These are phyloP conservation scores for Mortierella alpina DNA, from an alignment of 192 early-diverging fungal genomes.

Conservation along the genomic window DNA sequence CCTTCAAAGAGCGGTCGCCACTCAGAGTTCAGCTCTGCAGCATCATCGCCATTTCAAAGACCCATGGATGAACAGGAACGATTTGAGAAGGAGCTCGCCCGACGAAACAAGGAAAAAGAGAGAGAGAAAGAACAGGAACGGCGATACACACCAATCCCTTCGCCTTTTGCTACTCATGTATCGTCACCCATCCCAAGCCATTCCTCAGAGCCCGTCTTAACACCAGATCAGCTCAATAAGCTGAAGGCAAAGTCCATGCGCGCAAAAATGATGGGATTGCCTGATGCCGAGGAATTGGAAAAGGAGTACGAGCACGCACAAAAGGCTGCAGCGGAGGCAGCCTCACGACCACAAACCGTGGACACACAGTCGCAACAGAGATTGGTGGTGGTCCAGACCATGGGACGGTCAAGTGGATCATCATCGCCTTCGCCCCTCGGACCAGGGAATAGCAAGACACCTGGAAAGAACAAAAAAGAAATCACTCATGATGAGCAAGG, in stretches of 20 bases:
- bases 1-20: slow-evolving; percentile 33
- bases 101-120: slow-evolving; percentile 31
- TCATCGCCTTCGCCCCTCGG: slow-evolving; percentile 30
- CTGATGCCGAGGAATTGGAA: slow-evolving; percentile 73
- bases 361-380: slow-evolving; percentile 25
- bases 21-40: slow-evolving; percentile 45
- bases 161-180: slow-evolving; percentile 49
- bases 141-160: slow-evolving; percentile 40
- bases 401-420: slow-evolving; percentile 42
- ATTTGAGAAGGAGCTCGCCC: slow-evolving; percentile 36
- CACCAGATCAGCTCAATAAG: slow-evolving; percentile 83
- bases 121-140: slow-evolving; percentile 39
- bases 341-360: slow-evolving; percentile 9
- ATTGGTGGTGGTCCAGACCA: slow-evolving; percentile 51
- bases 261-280: slow-evolving; percentile 76
- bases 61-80: slow-evolving; percentile 51
- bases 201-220: slow-evolving; percentile 17
- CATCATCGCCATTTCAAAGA: slow-evolving; percentile 47
- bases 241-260: slow-evolving; percentile 84
- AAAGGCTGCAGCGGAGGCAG: slow-evolving; percentile 48
- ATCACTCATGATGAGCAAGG: slow-evolving; percentile 71
- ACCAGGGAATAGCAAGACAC: slow-evolving; percentile 52
- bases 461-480: slow-evolving; percentile 61
- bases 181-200: slow-evolving; percentile 45
- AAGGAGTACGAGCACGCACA: slow-evolving; percentile 76